phyloP scores from a whole-genome alignment of 306 rosid genomes.

The Hippophae gyantsensis region DNA sequence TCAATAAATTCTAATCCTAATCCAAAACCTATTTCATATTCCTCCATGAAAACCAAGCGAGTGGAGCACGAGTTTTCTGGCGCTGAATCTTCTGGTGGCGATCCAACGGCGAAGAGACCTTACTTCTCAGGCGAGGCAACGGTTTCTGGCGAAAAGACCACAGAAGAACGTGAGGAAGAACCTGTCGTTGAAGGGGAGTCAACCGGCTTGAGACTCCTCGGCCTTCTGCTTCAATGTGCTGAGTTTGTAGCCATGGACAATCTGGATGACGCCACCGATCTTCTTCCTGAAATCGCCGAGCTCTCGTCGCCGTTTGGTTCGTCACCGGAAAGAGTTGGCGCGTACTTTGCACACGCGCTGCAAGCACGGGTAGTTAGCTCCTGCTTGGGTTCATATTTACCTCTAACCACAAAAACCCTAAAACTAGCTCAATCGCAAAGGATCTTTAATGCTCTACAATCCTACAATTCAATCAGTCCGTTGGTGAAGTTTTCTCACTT shows the following conservation, averaged over 20 bases:
- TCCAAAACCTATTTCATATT: constrained; percentile 24
- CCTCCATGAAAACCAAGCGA: constrained; percentile 75
- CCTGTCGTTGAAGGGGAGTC: constrained; percentile 37
- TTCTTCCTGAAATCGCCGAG: constrained; percentile 74
- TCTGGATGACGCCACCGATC: constrained; percentile 62
- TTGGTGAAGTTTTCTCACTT: constrained; percentile 86
- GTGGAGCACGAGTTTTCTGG: constrained; percentile 26
- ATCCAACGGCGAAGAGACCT: constrained; percentile 34
- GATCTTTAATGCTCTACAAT: constrained; percentile 74
- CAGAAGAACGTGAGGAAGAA: constrained; percentile 23
- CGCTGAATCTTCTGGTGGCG: constrained; percentile 21
- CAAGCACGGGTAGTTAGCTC: constrained; percentile 88
- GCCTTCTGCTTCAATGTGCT: constrained; percentile 85
- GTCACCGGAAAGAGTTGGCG: constrained; percentile 88
- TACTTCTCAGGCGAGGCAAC: constrained; percentile 29
- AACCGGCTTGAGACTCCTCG: constrained; percentile 56
- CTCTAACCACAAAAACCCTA: constrained; percentile 42
- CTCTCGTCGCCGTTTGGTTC: constrained; percentile 82
- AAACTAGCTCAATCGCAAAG: constrained; percentile 52
- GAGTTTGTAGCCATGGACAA: constrained; percentile 82
- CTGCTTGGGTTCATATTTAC: constrained; percentile 56
- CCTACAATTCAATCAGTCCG: constrained; percentile 85
- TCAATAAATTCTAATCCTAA: constrained; percentile 29
- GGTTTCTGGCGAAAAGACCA: constrained; percentile 25
- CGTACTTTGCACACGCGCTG: constrained; percentile 81